Evolutionary conservation across 108 stramenopile genomes (phyloP).

Genomic region (Skeletonema tropicum): DNA sequence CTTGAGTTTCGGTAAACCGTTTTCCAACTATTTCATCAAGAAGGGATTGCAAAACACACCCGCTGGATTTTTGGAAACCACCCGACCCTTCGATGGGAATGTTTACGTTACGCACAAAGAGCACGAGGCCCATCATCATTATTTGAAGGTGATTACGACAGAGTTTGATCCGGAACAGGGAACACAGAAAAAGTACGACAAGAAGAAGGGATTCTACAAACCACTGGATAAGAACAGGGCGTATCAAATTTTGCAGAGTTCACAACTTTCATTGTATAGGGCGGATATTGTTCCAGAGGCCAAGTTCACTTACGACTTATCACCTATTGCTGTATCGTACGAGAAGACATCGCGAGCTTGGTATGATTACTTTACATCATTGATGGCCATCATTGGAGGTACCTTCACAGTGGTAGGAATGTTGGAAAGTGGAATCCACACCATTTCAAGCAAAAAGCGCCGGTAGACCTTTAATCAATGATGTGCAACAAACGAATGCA

Average conservation of each 20-base stretch:
- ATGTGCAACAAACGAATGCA: neutral
- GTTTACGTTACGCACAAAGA: slow-evolving; percentile 78
- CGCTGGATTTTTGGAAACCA: slow-evolving; percentile 53
- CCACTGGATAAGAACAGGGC: slow-evolving; percentile 29
- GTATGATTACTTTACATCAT: slow-evolving; percentile 96
- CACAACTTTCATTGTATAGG: slow-evolving; percentile 77
- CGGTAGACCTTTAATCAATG: slow-evolving; percentile 20
- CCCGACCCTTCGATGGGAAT: slow-evolving; percentile 84
- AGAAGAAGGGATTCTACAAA: slow-evolving; percentile 14
- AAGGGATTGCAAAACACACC: slow-evolving; percentile 52
- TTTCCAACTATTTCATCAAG: slow-evolving; percentile 40
- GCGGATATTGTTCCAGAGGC: slow-evolving; percentile 84
- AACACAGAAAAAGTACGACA: neutral
- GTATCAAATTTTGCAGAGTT: slow-evolving; percentile 81
- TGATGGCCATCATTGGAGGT: slow-evolving; percentile 96
- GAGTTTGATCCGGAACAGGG: slow-evolving; percentile 55
- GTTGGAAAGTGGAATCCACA: slow-evolving; percentile 71
- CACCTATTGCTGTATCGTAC: slow-evolving; percentile 91
- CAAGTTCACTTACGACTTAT: slow-evolving; percentile 90
- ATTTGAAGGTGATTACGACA: slow-evolving; percentile 92
- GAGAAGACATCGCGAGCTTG: slow-evolving; percentile 53
- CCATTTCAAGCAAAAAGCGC: slow-evolving; percentile 44
- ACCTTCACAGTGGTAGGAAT: slow-evolving; percentile 97
- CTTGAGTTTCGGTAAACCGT: slow-evolving; percentile 82
- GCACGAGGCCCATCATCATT: slow-evolving; percentile 96